Conservation (phyloP, 1,284 basidiomycete genomes). For the Trametes polyzona region DNA sequence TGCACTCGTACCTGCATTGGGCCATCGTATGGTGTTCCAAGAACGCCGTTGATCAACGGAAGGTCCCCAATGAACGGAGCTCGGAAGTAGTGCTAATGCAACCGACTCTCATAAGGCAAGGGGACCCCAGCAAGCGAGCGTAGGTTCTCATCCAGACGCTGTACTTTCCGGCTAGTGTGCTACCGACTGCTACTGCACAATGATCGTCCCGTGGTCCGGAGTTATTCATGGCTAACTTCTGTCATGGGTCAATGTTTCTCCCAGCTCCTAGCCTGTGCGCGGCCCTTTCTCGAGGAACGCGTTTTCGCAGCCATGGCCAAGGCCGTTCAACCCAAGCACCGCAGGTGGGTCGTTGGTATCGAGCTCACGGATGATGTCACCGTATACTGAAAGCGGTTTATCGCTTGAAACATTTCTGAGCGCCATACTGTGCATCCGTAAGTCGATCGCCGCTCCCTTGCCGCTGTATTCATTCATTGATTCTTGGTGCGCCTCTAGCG, state of each 20-base stretch:
- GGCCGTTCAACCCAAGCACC: not conserved
- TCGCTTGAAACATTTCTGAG: not conserved
- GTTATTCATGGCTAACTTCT: constrained; percentile 8
- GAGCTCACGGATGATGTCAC: not conserved
- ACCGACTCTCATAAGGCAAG: not conserved
- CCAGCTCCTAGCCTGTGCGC: not conserved
- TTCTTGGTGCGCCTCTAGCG: constrained; percentile 11
- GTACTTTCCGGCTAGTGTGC: not conserved
- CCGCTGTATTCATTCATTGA: constrained; percentile 9
- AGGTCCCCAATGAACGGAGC: not conserved
- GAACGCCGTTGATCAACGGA: not conserved
- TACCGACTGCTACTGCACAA: constrained; percentile 6
- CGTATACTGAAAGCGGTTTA: not conserved
- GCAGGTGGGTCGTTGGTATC: not conserved
- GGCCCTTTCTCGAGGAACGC: not conserved
- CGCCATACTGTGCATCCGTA: not conserved
- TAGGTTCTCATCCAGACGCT: not conserved
- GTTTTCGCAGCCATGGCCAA: not conserved
- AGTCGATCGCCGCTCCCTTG: constrained; percentile 8
- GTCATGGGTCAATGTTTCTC: not conserved
- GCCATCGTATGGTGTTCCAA: not conserved
- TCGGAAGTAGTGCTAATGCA: not conserved
- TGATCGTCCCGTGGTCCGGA: constrained; percentile 11
- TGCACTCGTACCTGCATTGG: not conserved
- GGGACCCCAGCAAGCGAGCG: not conserved